These are phyloP conservation scores for Blastobotrys terrestris DNA, from an alignment of 805 yeast species.

Conservation along the genomic window DNA sequence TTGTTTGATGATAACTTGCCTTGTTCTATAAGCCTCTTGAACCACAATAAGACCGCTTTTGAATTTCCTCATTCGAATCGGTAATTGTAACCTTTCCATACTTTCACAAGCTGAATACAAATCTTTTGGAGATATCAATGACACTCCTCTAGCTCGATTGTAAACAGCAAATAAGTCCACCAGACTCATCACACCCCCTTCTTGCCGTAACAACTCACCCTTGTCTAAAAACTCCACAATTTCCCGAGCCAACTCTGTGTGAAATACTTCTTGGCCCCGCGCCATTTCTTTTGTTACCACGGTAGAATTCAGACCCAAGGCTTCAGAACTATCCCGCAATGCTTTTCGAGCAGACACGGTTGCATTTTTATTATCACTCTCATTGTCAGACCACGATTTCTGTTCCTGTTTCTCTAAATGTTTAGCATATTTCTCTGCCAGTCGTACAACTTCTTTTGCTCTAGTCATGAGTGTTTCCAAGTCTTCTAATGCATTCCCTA, in stretches of 20 bases:
- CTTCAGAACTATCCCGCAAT: conserved; percentile 28
- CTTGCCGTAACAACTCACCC: conserved; percentile 39
- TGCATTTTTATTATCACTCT: background rate
- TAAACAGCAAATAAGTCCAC: conserved; percentile 59
- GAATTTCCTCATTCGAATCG: conserved; percentile 41
- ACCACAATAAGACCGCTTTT: conserved; percentile 37
- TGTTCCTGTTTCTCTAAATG: conserved; percentile 21
- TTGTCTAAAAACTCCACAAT: conserved; percentile 61
- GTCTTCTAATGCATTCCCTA: conserved; percentile 68
- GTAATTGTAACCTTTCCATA: conserved; percentile 53
- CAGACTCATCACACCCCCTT: conserved; percentile 55
- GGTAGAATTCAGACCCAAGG: conserved; percentile 30
- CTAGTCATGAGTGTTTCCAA: conserved; percentile 69
- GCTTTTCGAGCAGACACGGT: conserved; percentile 27
- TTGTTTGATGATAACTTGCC: conserved; percentile 34
- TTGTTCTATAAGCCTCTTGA: conserved; percentile 33
- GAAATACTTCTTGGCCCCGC: conserved; percentile 31
- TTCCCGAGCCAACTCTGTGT: conserved; percentile 66
- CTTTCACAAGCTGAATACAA: conserved; percentile 53
- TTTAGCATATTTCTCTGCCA: conserved; percentile 39
- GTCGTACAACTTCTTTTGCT: conserved; percentile 61
- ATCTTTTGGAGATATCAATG: conserved; percentile 65
- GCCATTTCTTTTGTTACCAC: conserved; percentile 33
- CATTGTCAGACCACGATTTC: background rate
- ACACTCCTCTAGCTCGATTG: conserved; percentile 59